A percentile compares a stretch with the other conserved stretches of the same genome.
Conservation (phyloP, 352 stramenopile genomes). For the Peronospora tabacina region DNA sequence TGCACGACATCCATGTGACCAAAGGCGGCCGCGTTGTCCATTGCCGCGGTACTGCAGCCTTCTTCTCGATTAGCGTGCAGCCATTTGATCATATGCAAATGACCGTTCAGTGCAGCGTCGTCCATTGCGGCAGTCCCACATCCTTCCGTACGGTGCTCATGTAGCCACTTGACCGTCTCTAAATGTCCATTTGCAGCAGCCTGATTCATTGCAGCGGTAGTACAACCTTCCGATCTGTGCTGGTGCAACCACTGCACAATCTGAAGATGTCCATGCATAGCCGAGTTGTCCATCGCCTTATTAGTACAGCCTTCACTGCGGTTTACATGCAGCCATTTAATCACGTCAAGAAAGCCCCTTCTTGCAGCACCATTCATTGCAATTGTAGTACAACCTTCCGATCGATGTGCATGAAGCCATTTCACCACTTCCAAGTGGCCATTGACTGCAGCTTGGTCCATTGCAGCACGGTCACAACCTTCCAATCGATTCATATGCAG, state of each 20-base stretch:
- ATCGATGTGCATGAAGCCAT: no score
- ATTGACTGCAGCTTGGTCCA: no score
- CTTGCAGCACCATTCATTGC: no score
- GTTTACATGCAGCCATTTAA: constrained; percentile 7
- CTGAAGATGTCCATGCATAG: constrained; percentile 23
- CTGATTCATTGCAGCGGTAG: constrained; percentile 10
- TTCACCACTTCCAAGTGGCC: no score
- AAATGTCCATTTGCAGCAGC: constrained; percentile 34
- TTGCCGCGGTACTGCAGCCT: constrained; percentile 13
- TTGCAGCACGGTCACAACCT: no score
- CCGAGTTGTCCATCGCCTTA: constrained; percentile 25
- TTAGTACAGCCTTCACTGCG: constrained; percentile 17
- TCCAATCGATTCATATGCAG: no score
- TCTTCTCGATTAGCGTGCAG: constrained; percentile 11
- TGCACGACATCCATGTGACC: constrained; percentile 6
- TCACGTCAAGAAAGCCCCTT: no score
- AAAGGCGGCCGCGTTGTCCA: constrained; percentile 15
- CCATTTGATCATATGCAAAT: constrained; percentile 3
- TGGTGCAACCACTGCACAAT: constrained; percentile 29
- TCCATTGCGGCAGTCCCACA: constrained; percentile 18
- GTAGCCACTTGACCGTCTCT: constrained; percentile 49
- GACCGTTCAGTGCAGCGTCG: constrained; percentile 15
- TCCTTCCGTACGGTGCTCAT: constrained; percentile 28
- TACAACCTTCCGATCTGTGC: constrained; percentile 7
- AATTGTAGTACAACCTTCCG: no score